Conservation (phyloP, 768 basidiomycete species). For the Termitomyces bulborhizus region DNA sequence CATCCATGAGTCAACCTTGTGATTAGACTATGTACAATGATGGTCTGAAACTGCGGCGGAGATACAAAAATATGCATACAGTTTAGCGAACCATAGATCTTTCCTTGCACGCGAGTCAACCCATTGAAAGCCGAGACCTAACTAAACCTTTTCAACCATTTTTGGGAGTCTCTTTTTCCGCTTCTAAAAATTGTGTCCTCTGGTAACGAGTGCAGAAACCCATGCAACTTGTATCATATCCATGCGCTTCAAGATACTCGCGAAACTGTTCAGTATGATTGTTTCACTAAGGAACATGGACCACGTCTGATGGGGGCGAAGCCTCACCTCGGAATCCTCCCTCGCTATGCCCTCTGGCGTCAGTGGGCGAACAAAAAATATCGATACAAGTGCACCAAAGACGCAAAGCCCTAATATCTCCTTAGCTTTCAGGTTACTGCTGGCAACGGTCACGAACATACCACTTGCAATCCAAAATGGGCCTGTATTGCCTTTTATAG, state of each 20-base stretch:
- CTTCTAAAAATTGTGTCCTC: neutral
- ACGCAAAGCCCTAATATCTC: constrained; percentile 4
- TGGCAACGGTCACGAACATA: constrained; percentile 8
- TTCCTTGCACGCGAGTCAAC: neutral
- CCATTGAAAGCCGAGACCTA: neutral
- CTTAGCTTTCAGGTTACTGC: neutral
- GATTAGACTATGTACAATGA: neutral
- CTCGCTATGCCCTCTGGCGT: constrained; percentile 6
- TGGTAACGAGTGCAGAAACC: neutral
- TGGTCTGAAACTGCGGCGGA: neutral
- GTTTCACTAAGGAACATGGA: neutral
- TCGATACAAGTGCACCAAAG: constrained; percentile 5
- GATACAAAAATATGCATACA: neutral
- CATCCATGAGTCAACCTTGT: too few species aligned
- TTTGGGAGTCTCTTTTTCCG: neutral
- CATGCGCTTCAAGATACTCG: constrained; percentile 14
- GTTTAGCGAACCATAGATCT: neutral
- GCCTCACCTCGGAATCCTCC: constrained; percentile 9
- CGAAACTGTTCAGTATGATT: constrained; percentile 9
- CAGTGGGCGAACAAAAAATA: constrained; percentile 8
- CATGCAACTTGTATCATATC: constrained; percentile 16
- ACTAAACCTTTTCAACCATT: neutral
- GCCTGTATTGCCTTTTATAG: constrained; percentile 63
- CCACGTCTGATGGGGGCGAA: neutral
- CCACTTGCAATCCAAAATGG: constrained; percentile 83